Evolutionary conservation across 2,329 filamentous ascomycete genomes (phyloP).

Genomic region (Lomentospora prolificans): DNA sequence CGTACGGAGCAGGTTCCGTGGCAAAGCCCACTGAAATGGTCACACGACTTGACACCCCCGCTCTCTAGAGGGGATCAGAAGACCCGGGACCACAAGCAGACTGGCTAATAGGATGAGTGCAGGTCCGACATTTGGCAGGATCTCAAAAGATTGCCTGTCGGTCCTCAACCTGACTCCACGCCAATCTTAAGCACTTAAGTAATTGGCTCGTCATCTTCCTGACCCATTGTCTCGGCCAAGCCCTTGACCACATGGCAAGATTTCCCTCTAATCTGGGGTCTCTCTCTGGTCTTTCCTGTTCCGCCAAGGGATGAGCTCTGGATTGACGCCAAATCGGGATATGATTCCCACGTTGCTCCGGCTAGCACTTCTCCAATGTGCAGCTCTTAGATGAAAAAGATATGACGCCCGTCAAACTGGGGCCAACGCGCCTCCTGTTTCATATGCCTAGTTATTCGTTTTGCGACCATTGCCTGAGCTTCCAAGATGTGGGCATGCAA

Average conservation of each 20-base stretch:
- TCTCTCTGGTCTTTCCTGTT: neutral
- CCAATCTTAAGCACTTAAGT: neutral
- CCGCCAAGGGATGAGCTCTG: neutral
- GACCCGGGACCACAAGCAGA: neutral
- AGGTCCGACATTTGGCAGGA: neutral
- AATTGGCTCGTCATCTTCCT: neutral
- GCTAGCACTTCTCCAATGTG: no score
- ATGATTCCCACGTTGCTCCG: no score
- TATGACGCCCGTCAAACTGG: no score
- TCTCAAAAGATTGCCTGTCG: no score
- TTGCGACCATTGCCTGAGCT: no score
- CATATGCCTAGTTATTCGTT: no score
- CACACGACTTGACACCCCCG: slow-evolving; percentile 5
- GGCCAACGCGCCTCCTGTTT: no score
- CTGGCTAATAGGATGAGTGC: neutral
- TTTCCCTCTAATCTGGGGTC: neutral
- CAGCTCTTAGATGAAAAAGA: no score
- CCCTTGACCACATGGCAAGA: neutral
- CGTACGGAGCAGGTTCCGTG: slow-evolving; percentile 1
- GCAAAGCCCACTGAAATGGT: neutral
- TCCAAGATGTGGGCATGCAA: no score
- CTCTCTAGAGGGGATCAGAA: slow-evolving; percentile 4
- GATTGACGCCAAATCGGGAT: no score
- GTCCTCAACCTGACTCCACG: no score
- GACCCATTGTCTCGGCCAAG: neutral